Conservation (phyloP, 768 basidiomycete species). For the Ephemerocybe angulata region DNA sequence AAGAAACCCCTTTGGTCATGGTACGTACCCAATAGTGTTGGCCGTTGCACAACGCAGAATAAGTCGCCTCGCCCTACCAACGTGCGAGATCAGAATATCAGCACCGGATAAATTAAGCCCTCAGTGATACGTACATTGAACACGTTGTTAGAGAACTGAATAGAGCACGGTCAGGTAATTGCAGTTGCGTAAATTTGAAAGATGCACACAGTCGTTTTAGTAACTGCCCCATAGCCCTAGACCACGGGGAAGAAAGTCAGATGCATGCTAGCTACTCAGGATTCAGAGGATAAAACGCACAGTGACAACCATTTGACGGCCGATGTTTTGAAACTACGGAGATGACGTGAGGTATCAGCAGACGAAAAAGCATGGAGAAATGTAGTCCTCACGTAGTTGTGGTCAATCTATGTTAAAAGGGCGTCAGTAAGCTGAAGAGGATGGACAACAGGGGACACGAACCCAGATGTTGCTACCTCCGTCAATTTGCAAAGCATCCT, state of each 20-base stretch:
- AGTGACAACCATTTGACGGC: constrained; percentile 23
- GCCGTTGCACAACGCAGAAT: constrained; percentile 21
- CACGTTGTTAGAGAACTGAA: constrained; percentile 21
- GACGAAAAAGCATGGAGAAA: background rate
- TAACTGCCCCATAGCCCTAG: constrained; percentile 21
- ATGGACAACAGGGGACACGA: background rate
- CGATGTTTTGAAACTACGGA: constrained; percentile 18
- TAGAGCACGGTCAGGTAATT: background rate
- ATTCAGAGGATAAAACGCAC: constrained; percentile 7
- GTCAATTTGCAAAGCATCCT: constrained; percentile 24
- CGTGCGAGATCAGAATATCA: background rate
- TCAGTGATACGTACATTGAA: constrained; percentile 15
- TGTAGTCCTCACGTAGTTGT: constrained; percentile 11
- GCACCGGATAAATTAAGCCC: background rate
- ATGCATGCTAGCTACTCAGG: background rate
- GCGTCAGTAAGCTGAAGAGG: background rate
- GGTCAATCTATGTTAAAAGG: constrained; percentile 13
- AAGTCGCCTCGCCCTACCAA: constrained; percentile 13
- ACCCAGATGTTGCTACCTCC: constrained; percentile 26
- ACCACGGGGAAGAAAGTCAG: background rate
- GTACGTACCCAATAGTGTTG: constrained; percentile 13
- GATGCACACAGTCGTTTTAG: constrained; percentile 16
- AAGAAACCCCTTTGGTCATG: too few relatives aligned
- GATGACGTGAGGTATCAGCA: background rate
- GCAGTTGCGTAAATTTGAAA: background rate